Evolutionary conservation across 2,329 filamentous ascomycete genomes (phyloP).

Genomic region (Colletotrichum plurivorum): DNA sequence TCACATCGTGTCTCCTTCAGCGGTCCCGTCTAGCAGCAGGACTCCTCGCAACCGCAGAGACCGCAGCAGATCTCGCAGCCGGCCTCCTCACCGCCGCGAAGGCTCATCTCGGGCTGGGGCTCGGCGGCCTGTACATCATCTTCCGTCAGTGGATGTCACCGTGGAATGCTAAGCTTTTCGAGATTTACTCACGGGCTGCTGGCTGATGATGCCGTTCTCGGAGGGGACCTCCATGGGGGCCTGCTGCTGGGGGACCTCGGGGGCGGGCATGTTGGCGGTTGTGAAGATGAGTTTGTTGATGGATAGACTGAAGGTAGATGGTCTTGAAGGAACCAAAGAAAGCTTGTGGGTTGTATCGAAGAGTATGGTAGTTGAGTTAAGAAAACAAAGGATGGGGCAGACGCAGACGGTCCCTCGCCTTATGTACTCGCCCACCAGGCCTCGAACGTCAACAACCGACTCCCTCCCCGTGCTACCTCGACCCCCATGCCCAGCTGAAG

Average conservation of each 20-base stretch:
- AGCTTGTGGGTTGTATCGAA: background rate
- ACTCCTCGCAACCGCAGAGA: conserved; percentile 60
- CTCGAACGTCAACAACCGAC: conserved; percentile 12
- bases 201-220: conserved; percentile 53
- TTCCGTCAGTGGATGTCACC: background rate
- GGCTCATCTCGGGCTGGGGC: conserved; percentile 57
- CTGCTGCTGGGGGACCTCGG: conserved; percentile 59
- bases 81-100: conserved; percentile 61
- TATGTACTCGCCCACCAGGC: conserved; percentile 31
- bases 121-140: conserved; percentile 9
- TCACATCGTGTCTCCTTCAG: background rate
- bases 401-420: conserved; percentile 8
- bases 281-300: background rate
- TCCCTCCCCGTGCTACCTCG: conserved; percentile 1
- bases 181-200: conserved; percentile 56
- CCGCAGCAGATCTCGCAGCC: conserved; percentile 63
- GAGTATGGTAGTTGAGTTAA: background rate
- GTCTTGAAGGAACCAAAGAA: background rate
- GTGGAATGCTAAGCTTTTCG: too few species aligned
- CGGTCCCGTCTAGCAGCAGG: conserved; percentile 54
- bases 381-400: too few species aligned
- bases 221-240: conserved; percentile 57
- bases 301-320: background rate
- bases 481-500: conserved; percentile 22
- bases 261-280: conserved; percentile 54